Percentiles rank a stretch among this genome's conserved stretches.
phyloP scores from a whole-genome alignment of 805 yeast genomes.

The Candida ponderosae region DNA sequence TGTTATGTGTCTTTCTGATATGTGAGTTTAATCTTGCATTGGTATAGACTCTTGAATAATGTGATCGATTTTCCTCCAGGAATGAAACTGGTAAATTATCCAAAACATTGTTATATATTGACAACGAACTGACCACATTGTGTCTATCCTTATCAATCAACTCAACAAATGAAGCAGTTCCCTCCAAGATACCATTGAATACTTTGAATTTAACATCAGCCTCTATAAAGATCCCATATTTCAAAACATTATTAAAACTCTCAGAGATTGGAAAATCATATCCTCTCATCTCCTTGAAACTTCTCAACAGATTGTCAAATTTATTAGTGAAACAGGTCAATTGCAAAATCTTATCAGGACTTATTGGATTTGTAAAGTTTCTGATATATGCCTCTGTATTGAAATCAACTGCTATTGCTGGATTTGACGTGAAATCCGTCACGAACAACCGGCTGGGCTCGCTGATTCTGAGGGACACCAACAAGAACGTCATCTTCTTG shows the following conservation, averaged over 20 bases:
- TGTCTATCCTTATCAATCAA: background rate
- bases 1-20: no score
- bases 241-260: slow-evolving; percentile 1
- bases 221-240: slow-evolving; percentile 6
- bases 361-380: background rate
- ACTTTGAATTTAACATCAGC: slow-evolving; percentile 4
- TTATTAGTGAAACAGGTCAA: slow-evolving; percentile 3
- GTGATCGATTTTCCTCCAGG: no score
- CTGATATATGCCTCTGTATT: slow-evolving; percentile 2
- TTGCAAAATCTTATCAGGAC: slow-evolving; percentile 2
- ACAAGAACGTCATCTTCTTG: background rate
- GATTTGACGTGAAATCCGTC: slow-evolving; percentile 9
- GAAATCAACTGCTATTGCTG: background rate
- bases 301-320: background rate
- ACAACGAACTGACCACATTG: background rate
- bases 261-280: background rate
- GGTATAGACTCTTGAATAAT: background rate
- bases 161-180: background rate
- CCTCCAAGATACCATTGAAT: slow-evolving; percentile 4
- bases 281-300: background rate
- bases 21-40: no score
- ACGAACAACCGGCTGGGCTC: slow-evolving; percentile 1
- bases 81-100: slow-evolving; percentile 2
- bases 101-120: slow-evolving; percentile 3
- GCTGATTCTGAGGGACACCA: background rate